phyloP scores from a whole-genome alignment of 2,329 filamentous ascomycete genomes.

The Aspergillus fumigatiaffinis region DNA sequence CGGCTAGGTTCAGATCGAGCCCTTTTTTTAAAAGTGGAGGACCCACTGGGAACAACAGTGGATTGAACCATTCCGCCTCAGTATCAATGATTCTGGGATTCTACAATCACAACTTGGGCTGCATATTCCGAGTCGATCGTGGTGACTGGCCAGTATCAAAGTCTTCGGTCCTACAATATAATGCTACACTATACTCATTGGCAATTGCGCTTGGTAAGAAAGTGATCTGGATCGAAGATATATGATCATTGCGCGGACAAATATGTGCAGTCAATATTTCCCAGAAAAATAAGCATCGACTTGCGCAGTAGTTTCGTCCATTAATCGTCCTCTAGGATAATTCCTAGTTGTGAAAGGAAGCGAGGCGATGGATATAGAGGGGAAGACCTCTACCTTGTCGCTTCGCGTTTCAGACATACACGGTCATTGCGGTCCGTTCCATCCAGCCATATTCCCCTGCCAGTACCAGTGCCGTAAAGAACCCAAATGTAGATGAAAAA shows the following conservation, averaged over 20 bases:
- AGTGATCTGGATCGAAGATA: neutral
- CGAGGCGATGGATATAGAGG: neutral
- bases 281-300: neutral
- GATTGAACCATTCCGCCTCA: too few species aligned
- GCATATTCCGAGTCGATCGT: neutral
- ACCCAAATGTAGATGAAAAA: conserved; percentile 4
- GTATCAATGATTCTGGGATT: neutral
- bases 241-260: neutral
- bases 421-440: conserved; percentile 7
- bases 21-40: too few species aligned
- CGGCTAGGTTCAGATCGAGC: too few species aligned
- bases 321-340: neutral
- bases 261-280: neutral
- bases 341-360: neutral
- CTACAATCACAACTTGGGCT: neutral
- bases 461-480: conserved; percentile 8
- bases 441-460: conserved; percentile 8
- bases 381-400: neutral
- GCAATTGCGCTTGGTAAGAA: neutral
- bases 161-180: neutral
- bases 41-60: too few species aligned
- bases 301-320: neutral
- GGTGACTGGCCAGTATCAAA: neutral
- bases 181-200: neutral
- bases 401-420: neutral